A percentile compares a stretch with the other conserved stretches of the same genome.
These are phyloP conservation scores for Juglanconis sp. DNA, from an alignment of 2,329 filamentous ascomycete genomes.

Conservation along the genomic window DNA sequence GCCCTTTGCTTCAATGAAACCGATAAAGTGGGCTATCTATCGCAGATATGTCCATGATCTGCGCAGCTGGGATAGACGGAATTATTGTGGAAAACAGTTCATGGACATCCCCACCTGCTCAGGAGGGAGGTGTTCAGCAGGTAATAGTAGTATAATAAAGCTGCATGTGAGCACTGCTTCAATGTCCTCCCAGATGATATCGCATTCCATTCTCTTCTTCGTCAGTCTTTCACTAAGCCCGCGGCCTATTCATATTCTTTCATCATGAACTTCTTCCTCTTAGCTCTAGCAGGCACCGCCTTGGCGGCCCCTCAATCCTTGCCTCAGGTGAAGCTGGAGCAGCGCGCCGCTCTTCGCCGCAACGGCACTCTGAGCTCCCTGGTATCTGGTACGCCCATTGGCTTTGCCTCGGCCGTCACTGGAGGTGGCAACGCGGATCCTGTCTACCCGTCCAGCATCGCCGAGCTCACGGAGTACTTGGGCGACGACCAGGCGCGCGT, in stretches of 20 bases:
- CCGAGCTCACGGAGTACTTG: constrained; percentile 41
- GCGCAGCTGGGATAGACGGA: too few species aligned
- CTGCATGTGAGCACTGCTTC: too few species aligned
- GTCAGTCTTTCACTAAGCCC: neutral
- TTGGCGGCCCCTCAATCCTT: neutral
- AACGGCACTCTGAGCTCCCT: neutral
- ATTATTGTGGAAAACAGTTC: too few species aligned
- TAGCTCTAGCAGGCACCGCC: neutral
- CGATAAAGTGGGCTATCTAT: too few species aligned
- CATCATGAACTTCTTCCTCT: neutral
- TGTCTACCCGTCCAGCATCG: neutral
- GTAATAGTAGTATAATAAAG: too few species aligned
- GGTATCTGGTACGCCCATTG: neutral
- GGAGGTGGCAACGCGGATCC: neutral
- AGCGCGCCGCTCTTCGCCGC: neutral
- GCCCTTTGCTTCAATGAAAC: too few species aligned
- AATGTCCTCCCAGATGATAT: too few species aligned
- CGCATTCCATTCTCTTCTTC: neutral
- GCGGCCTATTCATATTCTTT: neutral
- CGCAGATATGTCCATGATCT: too few species aligned
- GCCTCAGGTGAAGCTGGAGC: neutral
- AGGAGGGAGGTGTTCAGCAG: too few species aligned
- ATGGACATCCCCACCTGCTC: too few species aligned
- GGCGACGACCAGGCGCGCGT: constrained; percentile 49
- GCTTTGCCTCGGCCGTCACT: neutral